A percentile compares a stretch with the other conserved stretches of the same genome.
These are phyloP conservation scores for Urochloa ruziziensis DNA, from an alignment of 176 grass and related monocot species.

Conservation along the genomic window DNA sequence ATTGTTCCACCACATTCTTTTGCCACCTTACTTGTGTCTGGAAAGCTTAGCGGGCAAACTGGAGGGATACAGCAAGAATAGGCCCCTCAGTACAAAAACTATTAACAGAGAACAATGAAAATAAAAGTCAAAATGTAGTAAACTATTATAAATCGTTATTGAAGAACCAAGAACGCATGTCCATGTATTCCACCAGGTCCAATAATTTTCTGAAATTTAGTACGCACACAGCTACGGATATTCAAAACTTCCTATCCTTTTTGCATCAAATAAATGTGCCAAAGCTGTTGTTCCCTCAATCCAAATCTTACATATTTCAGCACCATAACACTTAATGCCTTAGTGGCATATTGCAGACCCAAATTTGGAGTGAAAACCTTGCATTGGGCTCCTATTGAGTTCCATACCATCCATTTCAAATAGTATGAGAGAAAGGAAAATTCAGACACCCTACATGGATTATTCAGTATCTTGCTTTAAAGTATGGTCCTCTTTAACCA, in stretches of 20 bases:
- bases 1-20: constrained; percentile 63
- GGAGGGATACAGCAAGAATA: constrained; percentile 26
- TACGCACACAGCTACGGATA: not conserved
- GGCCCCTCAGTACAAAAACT: constrained; percentile 18
- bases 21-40: constrained; percentile 77
- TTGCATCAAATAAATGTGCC: not conserved
- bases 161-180: not conserved
- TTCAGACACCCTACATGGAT: not conserved
- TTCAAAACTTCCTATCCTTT: not conserved
- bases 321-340: not conserved
- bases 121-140: not conserved
- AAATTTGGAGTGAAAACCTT: constrained; percentile 5
- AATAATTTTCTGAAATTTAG: not conserved
- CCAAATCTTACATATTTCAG: not conserved
- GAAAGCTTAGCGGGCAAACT: constrained; percentile 91
- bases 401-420: not conserved
- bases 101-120: not conserved
- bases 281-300: not conserved
- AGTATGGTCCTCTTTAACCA: not conserved
- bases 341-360: not conserved
- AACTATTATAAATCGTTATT: not conserved
- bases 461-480: not conserved
- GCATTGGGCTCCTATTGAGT: not conserved
- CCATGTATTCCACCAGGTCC: not conserved
- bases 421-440: not conserved